These are phyloP conservation scores for Leccinum subfulvum DNA, from an alignment of 1,284 basidiomycete genomes.

Conservation along the genomic window DNA sequence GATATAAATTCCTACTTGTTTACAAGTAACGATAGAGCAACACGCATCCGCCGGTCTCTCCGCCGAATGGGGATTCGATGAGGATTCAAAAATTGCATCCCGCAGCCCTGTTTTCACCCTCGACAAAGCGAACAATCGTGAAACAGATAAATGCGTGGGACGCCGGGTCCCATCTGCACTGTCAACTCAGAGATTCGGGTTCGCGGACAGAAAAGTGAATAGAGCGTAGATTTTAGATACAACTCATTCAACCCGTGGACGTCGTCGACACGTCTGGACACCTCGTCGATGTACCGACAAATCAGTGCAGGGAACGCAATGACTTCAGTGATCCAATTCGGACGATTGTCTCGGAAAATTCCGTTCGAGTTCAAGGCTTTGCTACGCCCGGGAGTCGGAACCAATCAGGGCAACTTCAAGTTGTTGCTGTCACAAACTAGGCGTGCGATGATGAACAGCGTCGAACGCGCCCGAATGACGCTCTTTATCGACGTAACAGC, in stretches of 20 bases:
- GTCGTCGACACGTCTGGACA: neutral
- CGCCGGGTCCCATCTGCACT: neutral
- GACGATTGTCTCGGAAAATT: neutral
- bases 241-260: neutral
- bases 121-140: neutral
- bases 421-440: too few species aligned
- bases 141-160: neutral
- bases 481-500: neutral
- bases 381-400: neutral
- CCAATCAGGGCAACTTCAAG: neutral
- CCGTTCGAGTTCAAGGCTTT: neutral
- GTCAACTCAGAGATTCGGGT: neutral
- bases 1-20: neutral
- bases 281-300: neutral
- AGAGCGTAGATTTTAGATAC: neutral
- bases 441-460: neutral
- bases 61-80: neutral
- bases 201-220: neutral
- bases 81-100: neutral
- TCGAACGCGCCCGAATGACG: neutral
- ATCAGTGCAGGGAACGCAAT: neutral
- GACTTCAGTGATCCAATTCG: neutral
- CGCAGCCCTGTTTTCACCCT: neutral
- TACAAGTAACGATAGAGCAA: neutral
- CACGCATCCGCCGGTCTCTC: neutral